A percentile compares a stretch with the other conserved stretches of the same genome.
These are phyloP conservation scores for Ramaria sp. DNA, from an alignment of 768 basidiomycete genomes.

Conservation along the genomic window DNA sequence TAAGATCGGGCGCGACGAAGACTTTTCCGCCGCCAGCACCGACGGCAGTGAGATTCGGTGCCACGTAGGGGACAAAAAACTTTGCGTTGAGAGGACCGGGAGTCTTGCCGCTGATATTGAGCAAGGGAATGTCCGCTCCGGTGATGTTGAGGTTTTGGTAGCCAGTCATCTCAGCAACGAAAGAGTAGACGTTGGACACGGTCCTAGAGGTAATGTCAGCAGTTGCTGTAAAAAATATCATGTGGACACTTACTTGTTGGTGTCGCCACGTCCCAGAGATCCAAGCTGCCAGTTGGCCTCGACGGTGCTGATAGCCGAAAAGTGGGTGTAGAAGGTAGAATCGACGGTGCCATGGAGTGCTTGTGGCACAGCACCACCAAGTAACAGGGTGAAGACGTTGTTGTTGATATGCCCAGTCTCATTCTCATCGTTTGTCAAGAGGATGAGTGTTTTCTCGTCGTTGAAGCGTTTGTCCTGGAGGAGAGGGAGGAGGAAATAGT, in stretches of 20 bases:
- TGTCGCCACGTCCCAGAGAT: conserved; percentile 48
- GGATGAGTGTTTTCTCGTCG: conserved; percentile 39
- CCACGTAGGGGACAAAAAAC: conserved; percentile 32
- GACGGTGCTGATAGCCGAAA: conserved; percentile 44
- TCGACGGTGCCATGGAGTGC: conserved; percentile 35
- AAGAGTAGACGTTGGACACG: conserved; percentile 38
- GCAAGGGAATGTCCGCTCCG: conserved; percentile 18
- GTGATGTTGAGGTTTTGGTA: conserved; percentile 30
- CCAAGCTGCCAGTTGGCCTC: conserved; percentile 53
- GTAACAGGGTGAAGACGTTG: conserved; percentile 32
- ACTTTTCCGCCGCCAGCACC: conserved; percentile 28
- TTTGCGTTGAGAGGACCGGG: conserved; percentile 34
- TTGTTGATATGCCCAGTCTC: conserved; percentile 32
- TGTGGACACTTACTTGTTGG: conserved; percentile 29
- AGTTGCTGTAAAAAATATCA: background rate
- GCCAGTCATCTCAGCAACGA: conserved; percentile 36
- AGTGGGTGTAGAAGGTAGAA: conserved; percentile 49
- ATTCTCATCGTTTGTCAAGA: conserved; percentile 53
- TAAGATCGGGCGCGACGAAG: background rate
- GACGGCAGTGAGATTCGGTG: conserved; percentile 28
- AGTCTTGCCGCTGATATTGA: conserved; percentile 31
- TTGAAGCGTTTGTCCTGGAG: conserved; percentile 44
- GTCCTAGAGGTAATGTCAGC: conserved; percentile 14
- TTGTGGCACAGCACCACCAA: conserved; percentile 36
- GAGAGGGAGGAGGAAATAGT: conserved; percentile 41